Conservation (phyloP, 495 filamentous ascomycete species). For the Penicillium samsonianum region DNA sequence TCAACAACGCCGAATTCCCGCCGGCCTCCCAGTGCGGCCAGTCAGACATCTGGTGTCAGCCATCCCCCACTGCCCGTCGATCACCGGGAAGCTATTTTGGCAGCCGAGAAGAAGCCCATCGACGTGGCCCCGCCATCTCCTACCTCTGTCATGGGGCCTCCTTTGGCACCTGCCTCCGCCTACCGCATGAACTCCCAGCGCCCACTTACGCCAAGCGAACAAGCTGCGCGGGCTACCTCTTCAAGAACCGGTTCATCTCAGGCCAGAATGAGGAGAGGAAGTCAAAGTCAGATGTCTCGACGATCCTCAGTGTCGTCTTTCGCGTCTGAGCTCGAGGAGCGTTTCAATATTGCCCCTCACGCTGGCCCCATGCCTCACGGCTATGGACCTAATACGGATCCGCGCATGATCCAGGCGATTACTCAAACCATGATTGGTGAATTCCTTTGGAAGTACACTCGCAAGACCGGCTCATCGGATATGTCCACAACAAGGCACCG, state of each 20-base stretch:
- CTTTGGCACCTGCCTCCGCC: slow-evolving; percentile 77
- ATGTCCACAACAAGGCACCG: slow-evolving; percentile 87
- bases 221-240: slow-evolving; percentile 51
- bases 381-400: slow-evolving; percentile 67
- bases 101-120: slow-evolving; percentile 62
- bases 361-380: slow-evolving; percentile 59
- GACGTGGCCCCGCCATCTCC: slow-evolving; percentile 46
- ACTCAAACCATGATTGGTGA: slow-evolving; percentile 99
- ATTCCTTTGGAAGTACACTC: slow-evolving; percentile 98
- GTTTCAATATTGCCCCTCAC: slow-evolving; percentile 74
- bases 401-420: slow-evolving; percentile 98
- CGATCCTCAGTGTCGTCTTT: slow-evolving; percentile 94
- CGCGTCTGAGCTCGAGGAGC: slow-evolving; percentile 84
- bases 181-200: slow-evolving; percentile 56
- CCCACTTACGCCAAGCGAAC: slow-evolving; percentile 69
- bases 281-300: slow-evolving; percentile 61
- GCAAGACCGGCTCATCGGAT: slow-evolving; percentile 80
- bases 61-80: slow-evolving; percentile 80
- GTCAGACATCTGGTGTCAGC: slow-evolving; percentile 49
- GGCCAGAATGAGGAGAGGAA: slow-evolving; percentile 35
- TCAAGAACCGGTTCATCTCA: slow-evolving; percentile 55
- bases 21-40: slow-evolving; percentile 71
- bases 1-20: slow-evolving; percentile 38
- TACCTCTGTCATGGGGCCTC: slow-evolving; percentile 77
- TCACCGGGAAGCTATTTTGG: slow-evolving; percentile 81